phyloP scores from a whole-genome alignment of 495 filamentous ascomycete genomes.

The Penicillium goetzii region DNA sequence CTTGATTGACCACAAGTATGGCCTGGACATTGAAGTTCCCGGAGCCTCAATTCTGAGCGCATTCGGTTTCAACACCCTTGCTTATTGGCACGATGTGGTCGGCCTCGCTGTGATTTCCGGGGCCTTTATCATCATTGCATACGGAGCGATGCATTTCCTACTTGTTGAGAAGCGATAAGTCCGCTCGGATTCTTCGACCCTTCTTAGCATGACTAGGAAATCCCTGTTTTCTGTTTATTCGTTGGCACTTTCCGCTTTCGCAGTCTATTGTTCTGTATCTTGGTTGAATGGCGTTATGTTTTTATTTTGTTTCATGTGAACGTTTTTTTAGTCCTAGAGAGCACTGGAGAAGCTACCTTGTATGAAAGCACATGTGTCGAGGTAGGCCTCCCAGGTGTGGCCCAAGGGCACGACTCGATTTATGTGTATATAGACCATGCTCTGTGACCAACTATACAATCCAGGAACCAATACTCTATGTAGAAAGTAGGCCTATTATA shows the following conservation, averaged over 20 bases:
- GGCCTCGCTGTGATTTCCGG: constrained; percentile 82
- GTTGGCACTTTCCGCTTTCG: background rate
- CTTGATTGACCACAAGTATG: constrained; percentile 89
- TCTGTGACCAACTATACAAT: constrained; percentile 2
- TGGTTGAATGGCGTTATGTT: background rate
- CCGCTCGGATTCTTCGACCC: background rate
- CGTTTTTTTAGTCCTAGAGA: background rate
- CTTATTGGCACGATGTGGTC: constrained; percentile 83
- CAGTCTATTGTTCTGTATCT: background rate
- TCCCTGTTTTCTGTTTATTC: background rate
- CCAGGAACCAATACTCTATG: background rate
- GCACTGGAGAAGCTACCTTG: background rate
- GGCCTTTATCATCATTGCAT: constrained; percentile 85
- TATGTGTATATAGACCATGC: constrained; percentile 25
- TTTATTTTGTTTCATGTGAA: background rate
- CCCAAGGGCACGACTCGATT: background rate
- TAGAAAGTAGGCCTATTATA: background rate
- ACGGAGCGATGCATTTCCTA: constrained; percentile 89
- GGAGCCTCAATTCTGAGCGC: constrained; percentile 91
- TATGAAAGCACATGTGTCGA: background rate
- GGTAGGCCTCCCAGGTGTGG: background rate
- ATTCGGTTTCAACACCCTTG: constrained; percentile 86
- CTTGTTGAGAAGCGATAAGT: constrained; percentile 85
- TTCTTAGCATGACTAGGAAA: background rate
- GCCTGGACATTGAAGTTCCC: constrained; percentile 93